Conservation (phyloP, 345 rosid species). For the Aethionema arabicum region DNA sequence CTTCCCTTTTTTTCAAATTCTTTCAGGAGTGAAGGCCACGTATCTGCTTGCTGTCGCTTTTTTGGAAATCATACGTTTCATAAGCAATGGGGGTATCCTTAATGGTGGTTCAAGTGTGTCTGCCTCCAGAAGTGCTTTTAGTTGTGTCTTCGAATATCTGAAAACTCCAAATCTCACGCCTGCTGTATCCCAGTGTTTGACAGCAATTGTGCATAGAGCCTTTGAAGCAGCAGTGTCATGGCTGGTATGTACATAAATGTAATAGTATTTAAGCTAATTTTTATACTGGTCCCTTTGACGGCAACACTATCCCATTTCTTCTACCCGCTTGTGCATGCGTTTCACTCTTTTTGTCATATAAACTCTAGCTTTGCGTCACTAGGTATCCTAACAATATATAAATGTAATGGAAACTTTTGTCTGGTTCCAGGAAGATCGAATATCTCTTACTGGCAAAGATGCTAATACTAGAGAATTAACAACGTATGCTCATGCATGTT, state of each 20-base stretch:
- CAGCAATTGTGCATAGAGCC: slow-evolving; percentile 87
- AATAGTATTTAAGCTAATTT: slow-evolving; percentile 7
- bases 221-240: slow-evolving; percentile 88
- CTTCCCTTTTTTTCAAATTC: slow-evolving; percentile 28
- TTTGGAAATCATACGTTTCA: slow-evolving; percentile 90
- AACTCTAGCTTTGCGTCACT: slow-evolving; percentile 17
- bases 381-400: slow-evolving; percentile 18
- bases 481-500: slow-evolving; percentile 80
- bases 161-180: slow-evolving; percentile 92
- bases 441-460: slow-evolving; percentile 70
- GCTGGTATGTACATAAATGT: slow-evolving; percentile 61
- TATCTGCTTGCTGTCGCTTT: slow-evolving; percentile 99
- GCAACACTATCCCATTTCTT: slow-evolving; percentile 14
- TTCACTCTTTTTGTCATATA: slow-evolving; percentile 14
- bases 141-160: slow-evolving; percentile 93
- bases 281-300: slow-evolving; percentile 11
- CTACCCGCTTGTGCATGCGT: slow-evolving; percentile 21
- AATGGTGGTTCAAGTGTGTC: slow-evolving; percentile 67
- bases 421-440: slow-evolving; percentile 82
- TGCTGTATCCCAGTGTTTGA: slow-evolving; percentile 88
- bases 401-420: slow-evolving; percentile 28
- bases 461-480: slow-evolving; percentile 82
- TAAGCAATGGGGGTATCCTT: slow-evolving; percentile 97
- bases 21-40: slow-evolving; percentile 94
- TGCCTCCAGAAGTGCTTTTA: slow-evolving; percentile 92